Evolutionary conservation across 352 stramenopile genomes (phyloP).

Genomic region (Globisporangium paroecandrum): DNA sequence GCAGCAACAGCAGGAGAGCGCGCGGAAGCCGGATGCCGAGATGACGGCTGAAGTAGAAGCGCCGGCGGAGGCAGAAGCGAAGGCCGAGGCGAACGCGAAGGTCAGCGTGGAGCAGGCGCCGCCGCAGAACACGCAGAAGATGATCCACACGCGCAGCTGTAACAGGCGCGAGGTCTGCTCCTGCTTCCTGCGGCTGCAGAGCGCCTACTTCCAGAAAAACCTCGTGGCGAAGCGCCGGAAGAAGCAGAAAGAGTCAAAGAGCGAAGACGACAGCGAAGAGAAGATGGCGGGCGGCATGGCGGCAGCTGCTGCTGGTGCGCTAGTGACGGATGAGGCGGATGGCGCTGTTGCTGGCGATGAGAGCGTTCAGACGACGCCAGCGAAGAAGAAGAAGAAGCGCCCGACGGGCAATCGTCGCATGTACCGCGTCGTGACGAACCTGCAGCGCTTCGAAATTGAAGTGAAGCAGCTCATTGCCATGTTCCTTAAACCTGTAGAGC

Average conservation of each 20-base stretch:
- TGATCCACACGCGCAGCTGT: constrained; percentile 60
- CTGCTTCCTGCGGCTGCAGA: constrained; percentile 64
- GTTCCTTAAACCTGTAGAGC: constrained; percentile 38
- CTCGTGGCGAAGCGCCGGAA: constrained; percentile 40
- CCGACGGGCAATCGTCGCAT: neutral
- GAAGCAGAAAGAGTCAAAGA: constrained; percentile 24
- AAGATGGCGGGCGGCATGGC: neutral
- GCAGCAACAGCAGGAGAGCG: neutral
- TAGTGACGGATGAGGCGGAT: neutral
- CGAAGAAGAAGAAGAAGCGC: constrained; percentile 9
- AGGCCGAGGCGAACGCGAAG: constrained; percentile 15
- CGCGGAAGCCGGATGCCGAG: neutral
- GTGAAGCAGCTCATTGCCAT: constrained; percentile 42
- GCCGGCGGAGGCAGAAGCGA: neutral
- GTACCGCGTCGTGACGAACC: constrained; percentile 34
- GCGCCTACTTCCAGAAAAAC: constrained; percentile 65
- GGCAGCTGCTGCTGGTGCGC: neutral
- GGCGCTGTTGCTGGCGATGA: neutral
- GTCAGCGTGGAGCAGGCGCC: neutral
- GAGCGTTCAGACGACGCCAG: neutral
- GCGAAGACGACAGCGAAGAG: neutral
- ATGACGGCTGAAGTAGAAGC: neutral
- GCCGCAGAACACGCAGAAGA: constrained; percentile 8
- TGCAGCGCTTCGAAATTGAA: constrained; percentile 48
- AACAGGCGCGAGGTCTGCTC: constrained; percentile 64